These are phyloP conservation scores for Aspergillus ostianus DNA, from an alignment of 495 filamentous ascomycete genomes.

Conservation along the genomic window DNA sequence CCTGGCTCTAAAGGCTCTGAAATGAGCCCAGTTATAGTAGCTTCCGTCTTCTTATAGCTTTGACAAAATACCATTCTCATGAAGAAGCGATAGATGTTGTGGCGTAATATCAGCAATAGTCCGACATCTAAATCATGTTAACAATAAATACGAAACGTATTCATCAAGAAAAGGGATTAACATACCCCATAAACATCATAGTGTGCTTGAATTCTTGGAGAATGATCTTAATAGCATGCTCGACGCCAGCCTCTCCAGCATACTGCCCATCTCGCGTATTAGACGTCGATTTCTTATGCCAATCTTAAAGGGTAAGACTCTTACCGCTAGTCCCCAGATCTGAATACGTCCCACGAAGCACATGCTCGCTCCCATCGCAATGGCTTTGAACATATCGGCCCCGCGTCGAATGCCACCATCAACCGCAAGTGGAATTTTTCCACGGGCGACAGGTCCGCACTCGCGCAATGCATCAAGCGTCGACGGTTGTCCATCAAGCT, in stretches of 20 bases:
- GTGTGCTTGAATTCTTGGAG: constrained; percentile 3
- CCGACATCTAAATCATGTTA: constrained; percentile 1
- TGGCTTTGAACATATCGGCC: constrained; percentile 86
- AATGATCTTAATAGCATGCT: not conserved
- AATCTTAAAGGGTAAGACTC: constrained; percentile 12
- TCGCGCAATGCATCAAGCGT: constrained; percentile 81
- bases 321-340: constrained; percentile 64
- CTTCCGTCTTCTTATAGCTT: not conserved
- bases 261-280: constrained; percentile 4
- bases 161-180: not conserved
- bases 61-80: not conserved
- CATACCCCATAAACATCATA: constrained; percentile 4
- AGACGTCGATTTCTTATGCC: not conserved
- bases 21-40: not conserved
- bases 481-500: constrained; percentile 81
- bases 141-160: not conserved
- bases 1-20: not conserved
- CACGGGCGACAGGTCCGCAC: constrained; percentile 78
- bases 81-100: not conserved
- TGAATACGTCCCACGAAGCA: constrained; percentile 75
- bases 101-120: constrained; percentile 7
- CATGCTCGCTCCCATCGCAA: constrained; percentile 78
- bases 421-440: constrained; percentile 75
- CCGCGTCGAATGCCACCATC: constrained; percentile 81
- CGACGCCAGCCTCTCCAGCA: constrained; percentile 6